These are phyloP conservation scores for Claviceps quebecensis DNA, from an alignment of 2,329 filamentous ascomycete species.

Conservation along the genomic window DNA sequence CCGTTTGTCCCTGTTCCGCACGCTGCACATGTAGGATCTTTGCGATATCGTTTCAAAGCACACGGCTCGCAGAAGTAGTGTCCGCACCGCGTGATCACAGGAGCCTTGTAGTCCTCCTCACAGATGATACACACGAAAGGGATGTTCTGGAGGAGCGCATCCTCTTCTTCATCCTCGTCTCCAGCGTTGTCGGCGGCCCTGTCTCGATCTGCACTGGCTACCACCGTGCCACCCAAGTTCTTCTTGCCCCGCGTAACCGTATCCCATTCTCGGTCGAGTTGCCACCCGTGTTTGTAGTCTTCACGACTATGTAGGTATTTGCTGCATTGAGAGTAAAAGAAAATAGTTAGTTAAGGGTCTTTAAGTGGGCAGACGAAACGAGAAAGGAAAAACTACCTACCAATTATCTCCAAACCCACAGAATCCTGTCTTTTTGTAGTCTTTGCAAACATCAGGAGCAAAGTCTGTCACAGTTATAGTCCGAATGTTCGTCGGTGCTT, in stretches of 20 bases:
- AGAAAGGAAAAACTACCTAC: conserved; percentile 2
- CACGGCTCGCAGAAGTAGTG: conserved; percentile 95
- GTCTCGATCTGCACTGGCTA: conserved; percentile 43
- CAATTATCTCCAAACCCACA: conserved; percentile 30
- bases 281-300: conserved; percentile 85
- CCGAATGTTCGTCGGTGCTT: conserved; percentile 77
- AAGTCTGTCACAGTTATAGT: conserved; percentile 86
- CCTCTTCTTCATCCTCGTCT: conserved; percentile 42
- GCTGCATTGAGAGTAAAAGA: conserved; percentile 8
- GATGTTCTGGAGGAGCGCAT: conserved; percentile 65
- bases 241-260: conserved; percentile 60
- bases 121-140: conserved; percentile 87
- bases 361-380: background rate
- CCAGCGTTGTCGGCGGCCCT: conserved; percentile 25
- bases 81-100: conserved; percentile 77
- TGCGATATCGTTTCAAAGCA: conserved; percentile 73
- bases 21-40: conserved; percentile 72
- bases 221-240: conserved; percentile 43
- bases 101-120: conserved; percentile 60
- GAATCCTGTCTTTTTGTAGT: conserved; percentile 65
- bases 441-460: conserved; percentile 87
- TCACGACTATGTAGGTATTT: conserved; percentile 67
- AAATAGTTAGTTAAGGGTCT: conserved; percentile 1
- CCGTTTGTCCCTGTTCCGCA: conserved; percentile 78
- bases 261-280: conserved; percentile 91